Evolutionary conservation across 257 asterid species (phyloP), one percentile per base, ranked within the genome.

Genomic region (Jaltomata sinuosa): DNA sequence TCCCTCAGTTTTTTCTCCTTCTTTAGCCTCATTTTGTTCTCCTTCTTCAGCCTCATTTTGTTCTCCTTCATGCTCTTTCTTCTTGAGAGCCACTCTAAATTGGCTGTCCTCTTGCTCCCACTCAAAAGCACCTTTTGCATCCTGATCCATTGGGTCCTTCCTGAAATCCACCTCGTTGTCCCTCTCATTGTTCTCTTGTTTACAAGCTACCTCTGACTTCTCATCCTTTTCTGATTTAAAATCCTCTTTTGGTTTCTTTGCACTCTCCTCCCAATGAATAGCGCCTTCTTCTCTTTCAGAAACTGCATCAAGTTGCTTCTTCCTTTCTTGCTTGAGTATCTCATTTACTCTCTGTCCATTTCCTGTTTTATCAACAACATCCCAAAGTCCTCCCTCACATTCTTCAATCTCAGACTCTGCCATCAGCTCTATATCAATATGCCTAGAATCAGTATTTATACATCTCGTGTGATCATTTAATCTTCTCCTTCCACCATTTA

Each of bases 301-400:
- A 83, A 14, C 78, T 81, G 84, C 92, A 57, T 59, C 49, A 47
- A 64, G 85, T 62, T 88, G 91, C 84, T 87, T 72, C 86, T 85
- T 62, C 77, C 80, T 86, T 82, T 89, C 92, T 85, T 82, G 85
- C 82, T 84, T 85, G 71, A 54, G 74, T 72, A 64, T 81, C 69
- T 86, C 85, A 79, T 78, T 84, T 67, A 71, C 83, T 67, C 71
- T 50, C 74, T 88, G 88, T 64, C 76, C 87, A 72, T 61, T 82
- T 74, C 85, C 89, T 47, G 83, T 86, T 76, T 69, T 77, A 68
- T 89, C 89, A 84, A 81, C 83, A 83, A 71, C 84, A 72, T 83
- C 87, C 45, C 85, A 68, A 65, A 50, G 87, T 49, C 85, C 87
- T 76, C 87, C 84, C 79, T 87, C 91, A 84, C 72, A 84, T 62